Base-by-base conservation (phyloP, 108 stramenopile species). In the Cyclotella atomus region DNA sequence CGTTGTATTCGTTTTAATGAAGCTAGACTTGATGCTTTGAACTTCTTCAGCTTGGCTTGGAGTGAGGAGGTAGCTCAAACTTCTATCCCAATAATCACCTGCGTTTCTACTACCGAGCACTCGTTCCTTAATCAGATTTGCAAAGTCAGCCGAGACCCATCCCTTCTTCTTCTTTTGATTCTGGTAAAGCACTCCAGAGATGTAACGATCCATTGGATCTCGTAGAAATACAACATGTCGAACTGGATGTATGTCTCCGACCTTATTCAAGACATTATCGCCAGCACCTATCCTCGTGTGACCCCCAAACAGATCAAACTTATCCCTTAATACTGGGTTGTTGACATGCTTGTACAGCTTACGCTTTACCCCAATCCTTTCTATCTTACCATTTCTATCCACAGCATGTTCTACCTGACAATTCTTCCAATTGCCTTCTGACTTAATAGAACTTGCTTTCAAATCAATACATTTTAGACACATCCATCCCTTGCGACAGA, bases 151-250 rank as follows among this genome's bases (percentile, higher is more conserved):
- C 16, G 65, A 60, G 6, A 59, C 32, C 10, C 17, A n/a, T 44
- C 59, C 49, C 14, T 15, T 8, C 0, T 71, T 29, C 10, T 72
- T 68, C 46, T 63, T 15, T 29, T 32, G 38, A 20, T 77, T 78
- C 23, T 54, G 19, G 54, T 69, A 85, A 4, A 83, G 59, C 0
- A 72, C 54, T 17, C 83, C 83, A 45, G 75, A 77, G 15, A 88
- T 81, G 67, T 67, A 84, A 23, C 83, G 71, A 1, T 71, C 53
- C 45, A 84, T 69, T 8, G 85, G 73, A 59, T 85, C 56, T 28
- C 87, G 84, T 46, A 88, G 56, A 53, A 88, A 84, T 12, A 72
- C 54, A 19, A 88, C 55, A 53, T 86, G 70, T 19, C 61, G 68
- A 2, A 81, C 64, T 23, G 43, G 41, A 41, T 45, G 36, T 16